These are phyloP conservation scores for Ensete glaucum DNA, from an alignment of 176 grass and related monocot species.

Conservation along the genomic window DNA sequence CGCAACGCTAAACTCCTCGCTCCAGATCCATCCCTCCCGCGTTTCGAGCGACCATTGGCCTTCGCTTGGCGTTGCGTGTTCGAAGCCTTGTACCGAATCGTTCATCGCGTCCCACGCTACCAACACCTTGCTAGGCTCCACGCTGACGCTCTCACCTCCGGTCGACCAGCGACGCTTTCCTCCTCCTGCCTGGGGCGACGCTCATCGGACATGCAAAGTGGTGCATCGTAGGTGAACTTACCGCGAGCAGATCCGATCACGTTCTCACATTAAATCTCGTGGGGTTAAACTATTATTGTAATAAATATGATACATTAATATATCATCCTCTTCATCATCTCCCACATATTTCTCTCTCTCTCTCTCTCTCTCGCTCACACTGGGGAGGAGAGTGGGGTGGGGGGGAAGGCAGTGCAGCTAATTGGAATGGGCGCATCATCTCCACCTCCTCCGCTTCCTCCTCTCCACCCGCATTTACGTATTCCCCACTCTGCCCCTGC, in stretches of 20 bases:
- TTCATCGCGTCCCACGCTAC: background rate
- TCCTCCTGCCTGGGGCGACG: background rate
- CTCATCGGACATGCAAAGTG: too few species aligned
- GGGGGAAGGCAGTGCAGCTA: background rate
- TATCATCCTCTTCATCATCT: background rate
- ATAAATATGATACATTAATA: background rate
- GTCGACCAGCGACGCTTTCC: background rate
- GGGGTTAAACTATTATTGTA: too few species aligned
- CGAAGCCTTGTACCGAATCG: background rate
- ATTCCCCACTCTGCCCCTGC: background rate
- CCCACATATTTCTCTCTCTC: background rate
- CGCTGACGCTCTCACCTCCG: background rate
- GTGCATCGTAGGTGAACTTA: background rate
- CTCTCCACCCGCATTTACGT: background rate
- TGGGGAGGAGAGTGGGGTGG: background rate
- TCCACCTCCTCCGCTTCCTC: background rate
- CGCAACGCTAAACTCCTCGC: too few species aligned
- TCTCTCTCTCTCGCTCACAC: background rate
- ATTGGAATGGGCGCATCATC: background rate
- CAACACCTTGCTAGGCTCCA: background rate
- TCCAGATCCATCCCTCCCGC: too few species aligned
- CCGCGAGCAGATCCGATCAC: background rate
- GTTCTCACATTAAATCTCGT: too few species aligned
- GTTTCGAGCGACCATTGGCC: background rate
- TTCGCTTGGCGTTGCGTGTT: background rate